Percentiles rank a stretch among this genome's conserved stretches.
These are phyloP conservation scores for Phaeosphaeriaceae sp. DNA, from an alignment of 2,329 filamentous ascomycete species.

Conservation along the genomic window DNA sequence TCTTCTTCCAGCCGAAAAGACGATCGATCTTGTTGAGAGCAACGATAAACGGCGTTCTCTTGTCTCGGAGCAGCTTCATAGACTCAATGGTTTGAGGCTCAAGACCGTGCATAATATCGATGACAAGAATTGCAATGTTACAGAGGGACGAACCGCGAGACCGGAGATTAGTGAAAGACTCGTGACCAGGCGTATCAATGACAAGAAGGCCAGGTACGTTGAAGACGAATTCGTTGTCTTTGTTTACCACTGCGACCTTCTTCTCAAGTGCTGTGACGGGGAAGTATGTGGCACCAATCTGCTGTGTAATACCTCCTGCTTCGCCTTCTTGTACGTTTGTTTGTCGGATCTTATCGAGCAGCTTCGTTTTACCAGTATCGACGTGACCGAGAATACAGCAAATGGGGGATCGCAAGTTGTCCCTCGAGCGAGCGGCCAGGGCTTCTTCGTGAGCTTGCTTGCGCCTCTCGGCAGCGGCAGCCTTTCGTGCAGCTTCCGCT, in stretches of 20 bases:
- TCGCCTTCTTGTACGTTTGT: conserved; percentile 99
- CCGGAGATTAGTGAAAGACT: conserved; percentile 98
- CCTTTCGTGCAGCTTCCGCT: conserved; percentile 79
- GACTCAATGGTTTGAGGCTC: conserved; percentile 97
- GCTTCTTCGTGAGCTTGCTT: conserved; percentile 92
- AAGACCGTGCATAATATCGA: conserved; percentile 99
- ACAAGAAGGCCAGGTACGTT: conserved; percentile 96
- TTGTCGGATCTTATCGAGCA: conserved; percentile 97
- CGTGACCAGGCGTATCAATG: conserved; percentile 99
- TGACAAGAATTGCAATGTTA: conserved; percentile 98
- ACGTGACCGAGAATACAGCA: conserved; percentile 99
- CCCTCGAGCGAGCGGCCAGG: conserved; percentile 86
- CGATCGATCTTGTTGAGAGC: conserved; percentile 99
- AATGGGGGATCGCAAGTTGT: conserved; percentile 95
- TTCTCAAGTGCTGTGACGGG: conserved; percentile 89
- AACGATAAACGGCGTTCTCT: conserved; percentile 97
- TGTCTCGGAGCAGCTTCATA: conserved; percentile 89
- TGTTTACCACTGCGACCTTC: conserved; percentile 94
- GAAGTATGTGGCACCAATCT: conserved; percentile 99
- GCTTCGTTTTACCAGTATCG: conserved; percentile 99
- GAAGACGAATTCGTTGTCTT: conserved; percentile 88
- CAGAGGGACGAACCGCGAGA: conserved; percentile 97
- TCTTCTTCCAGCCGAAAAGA: conserved; percentile 98
- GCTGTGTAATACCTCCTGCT: conserved; percentile 98
- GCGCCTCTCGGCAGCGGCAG: conserved; percentile 84